Evolutionary conservation across 2,329 filamentous ascomycete species (phyloP).

Genomic region (Penicillium thymicola): DNA sequence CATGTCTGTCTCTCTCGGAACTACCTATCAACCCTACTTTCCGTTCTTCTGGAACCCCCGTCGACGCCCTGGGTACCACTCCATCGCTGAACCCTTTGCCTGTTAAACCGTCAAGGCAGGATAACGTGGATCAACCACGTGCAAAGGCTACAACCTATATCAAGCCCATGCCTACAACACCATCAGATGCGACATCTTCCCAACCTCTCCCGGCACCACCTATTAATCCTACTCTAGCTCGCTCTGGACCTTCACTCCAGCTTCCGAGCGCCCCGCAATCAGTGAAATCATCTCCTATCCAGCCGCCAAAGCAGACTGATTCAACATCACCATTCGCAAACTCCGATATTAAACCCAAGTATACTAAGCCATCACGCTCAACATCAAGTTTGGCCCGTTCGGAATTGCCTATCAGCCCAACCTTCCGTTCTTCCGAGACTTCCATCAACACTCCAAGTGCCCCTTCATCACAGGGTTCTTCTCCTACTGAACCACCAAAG

Average conservation of each 20-base stretch:
- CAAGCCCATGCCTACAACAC: background rate
- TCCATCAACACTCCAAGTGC: background rate
- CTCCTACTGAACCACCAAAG: background rate
- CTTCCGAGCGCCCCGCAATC: background rate
- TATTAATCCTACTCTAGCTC: slow-evolving; percentile 30
- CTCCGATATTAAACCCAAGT: background rate
- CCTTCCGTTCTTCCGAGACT: background rate
- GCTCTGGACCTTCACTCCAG: background rate
- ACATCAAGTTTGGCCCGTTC: slow-evolving; percentile 10
- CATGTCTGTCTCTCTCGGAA: background rate
- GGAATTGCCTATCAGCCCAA: slow-evolving; percentile 14
- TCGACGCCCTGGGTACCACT: background rate
- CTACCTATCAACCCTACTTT: slow-evolving; percentile 2
- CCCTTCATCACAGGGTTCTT: background rate
- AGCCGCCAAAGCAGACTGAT: background rate
- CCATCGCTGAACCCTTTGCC: background rate
- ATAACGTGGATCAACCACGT: background rate
- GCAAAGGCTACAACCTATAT: background rate
- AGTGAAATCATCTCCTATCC: background rate
- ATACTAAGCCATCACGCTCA: slow-evolving; percentile 1
- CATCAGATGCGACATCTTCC: slow-evolving; percentile 18
- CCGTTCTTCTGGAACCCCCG: background rate
- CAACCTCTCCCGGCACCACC: slow-evolving; percentile 33
- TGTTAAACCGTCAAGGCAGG: background rate
- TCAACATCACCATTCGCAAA: background rate